Percentiles rank a stretch among this genome's conserved stretches.
phyloP scores from a whole-genome alignment of 1,284 basidiomycete species.

The Cutaneotrichosporon cutaneum region DNA sequence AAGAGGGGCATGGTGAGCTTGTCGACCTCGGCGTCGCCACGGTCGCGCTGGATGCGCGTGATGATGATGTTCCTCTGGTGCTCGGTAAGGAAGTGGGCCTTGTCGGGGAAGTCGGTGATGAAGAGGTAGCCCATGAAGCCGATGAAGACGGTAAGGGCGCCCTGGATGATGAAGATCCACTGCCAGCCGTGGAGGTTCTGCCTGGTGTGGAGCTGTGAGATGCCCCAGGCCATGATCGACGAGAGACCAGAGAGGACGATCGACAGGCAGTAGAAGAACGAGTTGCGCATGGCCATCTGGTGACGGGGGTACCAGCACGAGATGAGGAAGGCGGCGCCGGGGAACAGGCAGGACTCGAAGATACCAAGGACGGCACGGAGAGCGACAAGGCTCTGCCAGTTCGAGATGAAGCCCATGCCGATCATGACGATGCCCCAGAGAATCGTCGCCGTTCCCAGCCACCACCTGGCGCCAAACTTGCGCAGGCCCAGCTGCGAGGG shows the following conservation, averaged over 20 bases:
- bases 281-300: constrained; percentile 49
- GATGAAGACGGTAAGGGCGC: constrained; percentile 17
- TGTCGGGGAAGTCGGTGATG: constrained; percentile 24
- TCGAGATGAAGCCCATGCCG: constrained; percentile 40
- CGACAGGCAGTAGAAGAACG: constrained; percentile 52
- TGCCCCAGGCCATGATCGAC: constrained; percentile 20
- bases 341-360: constrained; percentile 48
- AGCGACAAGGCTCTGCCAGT: constrained; percentile 32
- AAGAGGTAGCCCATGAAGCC: constrained; percentile 11
- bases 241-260: constrained; percentile 24
- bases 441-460: constrained; percentile 22
- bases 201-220: constrained; percentile 19
- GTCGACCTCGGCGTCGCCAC: constrained; percentile 52
- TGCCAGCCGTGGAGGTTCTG: constrained; percentile 14
- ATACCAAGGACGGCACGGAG: constrained; percentile 28
- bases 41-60: constrained; percentile 25
- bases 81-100: constrained; percentile 22
- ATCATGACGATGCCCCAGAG: constrained; percentile 49
- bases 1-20: constrained; percentile 40
- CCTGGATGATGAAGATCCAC: constrained; percentile 21
- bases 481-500: constrained; percentile 32
- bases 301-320: constrained; percentile 54
- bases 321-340: constrained; percentile 52
- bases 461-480: constrained; percentile 24
- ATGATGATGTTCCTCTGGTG: constrained; percentile 17